Evolutionary conservation across 352 stramenopile species (phyloP).

Genomic region (Phytophthora sp.): DNA sequence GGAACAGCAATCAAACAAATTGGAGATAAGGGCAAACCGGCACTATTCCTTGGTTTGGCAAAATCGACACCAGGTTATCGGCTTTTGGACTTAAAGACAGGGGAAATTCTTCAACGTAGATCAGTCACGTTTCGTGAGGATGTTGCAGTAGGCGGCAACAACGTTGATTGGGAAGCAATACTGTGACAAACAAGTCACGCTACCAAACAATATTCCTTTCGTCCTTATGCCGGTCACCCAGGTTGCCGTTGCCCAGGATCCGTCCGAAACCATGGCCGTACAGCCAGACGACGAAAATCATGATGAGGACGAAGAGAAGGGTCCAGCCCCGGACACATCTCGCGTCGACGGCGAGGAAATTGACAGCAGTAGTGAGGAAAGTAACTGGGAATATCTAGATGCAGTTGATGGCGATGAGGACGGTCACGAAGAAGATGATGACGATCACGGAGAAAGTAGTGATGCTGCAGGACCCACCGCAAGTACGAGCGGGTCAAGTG

Average conservation of each 20-base stretch:
- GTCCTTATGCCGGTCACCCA: not conserved
- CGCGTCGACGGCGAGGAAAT: not conserved
- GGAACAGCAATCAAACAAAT: not conserved
- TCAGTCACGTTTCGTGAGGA: constrained; percentile 8
- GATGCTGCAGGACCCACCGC: not conserved
- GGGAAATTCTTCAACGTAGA: not conserved
- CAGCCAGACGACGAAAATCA: not conserved
- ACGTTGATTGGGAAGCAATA: constrained; percentile 3
- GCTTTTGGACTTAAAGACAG: not conserved
- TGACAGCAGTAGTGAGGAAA: constrained; percentile 4
- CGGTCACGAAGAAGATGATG: not conserved
- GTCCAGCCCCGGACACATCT: not conserved
- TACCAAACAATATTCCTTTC: constrained; percentile 1
- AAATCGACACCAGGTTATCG: not conserved
- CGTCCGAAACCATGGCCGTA: not conserved
- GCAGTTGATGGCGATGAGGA: not conserved
- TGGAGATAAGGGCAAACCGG: not conserved
- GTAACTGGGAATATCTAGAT: constrained; percentile 7
- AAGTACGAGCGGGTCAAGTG: not conserved
- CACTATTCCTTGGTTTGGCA: not conserved
- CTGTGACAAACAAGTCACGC: not conserved
- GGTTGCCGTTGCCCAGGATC: not conserved
- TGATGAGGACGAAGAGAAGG: not conserved
- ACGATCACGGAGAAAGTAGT: not conserved
- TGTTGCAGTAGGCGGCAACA: not conserved